phyloP scores from a whole-genome alignment of 257 asterid genomes.

The Misopates orontium region DNA sequence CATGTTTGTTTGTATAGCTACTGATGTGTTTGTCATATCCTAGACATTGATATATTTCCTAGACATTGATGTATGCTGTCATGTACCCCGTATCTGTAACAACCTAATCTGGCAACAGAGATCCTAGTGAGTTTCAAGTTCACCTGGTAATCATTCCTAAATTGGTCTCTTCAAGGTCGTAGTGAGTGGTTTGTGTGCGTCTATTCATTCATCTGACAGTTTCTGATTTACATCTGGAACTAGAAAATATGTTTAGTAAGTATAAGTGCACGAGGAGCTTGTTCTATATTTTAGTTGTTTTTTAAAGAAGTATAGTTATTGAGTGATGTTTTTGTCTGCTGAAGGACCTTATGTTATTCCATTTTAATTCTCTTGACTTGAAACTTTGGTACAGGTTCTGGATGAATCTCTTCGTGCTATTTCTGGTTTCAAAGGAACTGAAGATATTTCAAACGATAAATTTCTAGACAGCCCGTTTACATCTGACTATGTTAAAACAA shows the following conservation, averaged over 20 bases:
- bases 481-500: conserved; percentile 72
- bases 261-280: conserved; percentile 14
- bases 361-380: conserved; percentile 21
- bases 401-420: conserved; percentile 97
- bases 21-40: too few species aligned
- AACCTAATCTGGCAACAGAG: too few species aligned
- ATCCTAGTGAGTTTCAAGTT: too few species aligned
- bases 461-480: conserved; percentile 76
- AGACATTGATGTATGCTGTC: too few species aligned
- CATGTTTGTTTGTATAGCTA: background rate
- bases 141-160: too few species aligned
- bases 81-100: too few species aligned
- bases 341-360: conserved; percentile 9
- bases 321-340: conserved; percentile 7
- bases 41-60: too few species aligned
- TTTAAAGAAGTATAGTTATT: conserved; percentile 19
- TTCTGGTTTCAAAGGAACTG: conserved; percentile 92
- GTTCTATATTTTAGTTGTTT: conserved; percentile 8
- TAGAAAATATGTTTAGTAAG: too few species aligned
- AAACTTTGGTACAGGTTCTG: conserved; percentile 57
- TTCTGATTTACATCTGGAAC: too few species aligned
- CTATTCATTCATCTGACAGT: too few species aligned
- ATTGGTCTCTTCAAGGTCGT: too few species aligned
- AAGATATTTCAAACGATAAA: conserved; percentile 83
- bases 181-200: too few species aligned